These are phyloP conservation scores for Hyaloperonospora brassicae DNA, from an alignment of 352 stramenopile genomes.

Conservation along the genomic window DNA sequence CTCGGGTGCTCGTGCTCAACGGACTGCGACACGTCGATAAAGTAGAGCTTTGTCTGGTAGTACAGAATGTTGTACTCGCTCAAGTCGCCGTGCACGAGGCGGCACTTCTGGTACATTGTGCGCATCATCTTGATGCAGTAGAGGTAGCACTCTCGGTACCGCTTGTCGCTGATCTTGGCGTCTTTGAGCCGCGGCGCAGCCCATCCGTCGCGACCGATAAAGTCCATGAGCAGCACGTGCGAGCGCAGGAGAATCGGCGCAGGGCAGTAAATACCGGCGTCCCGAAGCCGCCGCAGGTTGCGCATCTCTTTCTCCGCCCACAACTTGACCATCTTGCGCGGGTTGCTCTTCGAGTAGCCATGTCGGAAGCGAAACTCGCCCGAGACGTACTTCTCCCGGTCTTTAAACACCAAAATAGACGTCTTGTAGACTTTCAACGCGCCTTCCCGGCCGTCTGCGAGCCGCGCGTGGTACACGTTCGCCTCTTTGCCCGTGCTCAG, in stretches of 20 bases:
- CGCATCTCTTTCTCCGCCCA: slow-evolving; percentile 99
- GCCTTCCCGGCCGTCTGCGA: slow-evolving; percentile 64
- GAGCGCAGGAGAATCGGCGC: slow-evolving; percentile 91
- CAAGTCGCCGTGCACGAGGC: slow-evolving; percentile 97
- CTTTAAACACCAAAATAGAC: slow-evolving; percentile 98
- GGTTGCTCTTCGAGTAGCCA: slow-evolving; percentile 95
- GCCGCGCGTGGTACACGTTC: slow-evolving; percentile 97
- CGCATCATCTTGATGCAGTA: slow-evolving; percentile 94
- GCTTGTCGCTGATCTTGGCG: slow-evolving; percentile 85
- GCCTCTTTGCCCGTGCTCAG: slow-evolving; percentile 99
- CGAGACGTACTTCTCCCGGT: slow-evolving; percentile 98
- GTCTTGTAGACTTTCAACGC: slow-evolving; percentile 85
- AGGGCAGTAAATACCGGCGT: slow-evolving; percentile 88
- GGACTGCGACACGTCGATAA: slow-evolving; percentile 99
- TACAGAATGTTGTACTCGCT: slow-evolving; percentile 99
- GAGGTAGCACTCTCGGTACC: slow-evolving; percentile 92
- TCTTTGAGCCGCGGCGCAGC: slow-evolving; percentile 92
- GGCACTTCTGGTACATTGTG: slow-evolving; percentile 94
- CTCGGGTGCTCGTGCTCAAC: slow-evolving; percentile 98
- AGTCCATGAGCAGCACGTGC: slow-evolving; percentile 99
- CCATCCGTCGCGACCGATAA: slow-evolving; percentile 94
- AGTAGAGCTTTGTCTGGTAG: slow-evolving; percentile 92
- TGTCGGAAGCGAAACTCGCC: slow-evolving; percentile 97
- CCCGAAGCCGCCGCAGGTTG: slow-evolving; percentile 92
- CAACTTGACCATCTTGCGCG: slow-evolving; percentile 99